Conservation (phyloP, 805 yeast genomes). For the Yamadazyma sp. region DNA sequence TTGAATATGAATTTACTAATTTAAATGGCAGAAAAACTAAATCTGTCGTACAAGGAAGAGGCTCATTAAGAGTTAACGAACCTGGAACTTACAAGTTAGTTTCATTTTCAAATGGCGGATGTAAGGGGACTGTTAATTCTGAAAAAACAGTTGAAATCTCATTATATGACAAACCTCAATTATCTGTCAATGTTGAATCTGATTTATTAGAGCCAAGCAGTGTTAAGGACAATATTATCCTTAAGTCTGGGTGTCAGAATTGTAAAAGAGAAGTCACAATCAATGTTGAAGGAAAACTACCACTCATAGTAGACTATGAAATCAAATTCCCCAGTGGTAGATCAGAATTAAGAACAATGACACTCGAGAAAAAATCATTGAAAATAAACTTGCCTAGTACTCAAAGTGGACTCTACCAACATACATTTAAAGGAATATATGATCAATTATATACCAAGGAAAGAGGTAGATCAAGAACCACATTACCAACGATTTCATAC, state of each 20-base stretch:
- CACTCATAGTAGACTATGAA: slow-evolving; percentile 70
- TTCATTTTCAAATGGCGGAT: slow-evolving; percentile 41
- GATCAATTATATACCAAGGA: slow-evolving; percentile 59
- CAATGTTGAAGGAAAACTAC: slow-evolving; percentile 54
- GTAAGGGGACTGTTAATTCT: slow-evolving; percentile 37
- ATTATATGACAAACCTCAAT: slow-evolving; percentile 24
- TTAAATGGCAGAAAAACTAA: background rate
- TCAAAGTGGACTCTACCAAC: slow-evolving; percentile 58
- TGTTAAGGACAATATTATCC: slow-evolving; percentile 15
- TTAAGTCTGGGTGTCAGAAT: slow-evolving; percentile 31
- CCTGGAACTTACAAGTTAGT: slow-evolving; percentile 31
- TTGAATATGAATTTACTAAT: slow-evolving; percentile 29
- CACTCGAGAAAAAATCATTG: slow-evolving; percentile 24
- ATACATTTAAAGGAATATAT: slow-evolving; percentile 57
- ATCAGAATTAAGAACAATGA: slow-evolving; percentile 31
- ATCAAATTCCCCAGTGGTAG: slow-evolving; percentile 56
- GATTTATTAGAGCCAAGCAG: slow-evolving; percentile 7
- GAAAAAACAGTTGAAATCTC: slow-evolving; percentile 19
- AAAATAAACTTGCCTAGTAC: slow-evolving; percentile 39
- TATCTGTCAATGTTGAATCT: slow-evolving; percentile 9
- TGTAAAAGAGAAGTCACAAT: slow-evolving; percentile 29
- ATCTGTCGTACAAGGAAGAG: slow-evolving; percentile 4
- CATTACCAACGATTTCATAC: slow-evolving; percentile 23
- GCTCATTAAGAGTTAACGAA: slow-evolving; percentile 2
- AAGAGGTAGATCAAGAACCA: slow-evolving; percentile 14